Percentiles rank a stretch among this genome's conserved stretches.
Evolutionary conservation across 2,329 filamentous ascomycete genomes (phyloP).

Genomic region (Talaromyces amestolkiae): DNA sequence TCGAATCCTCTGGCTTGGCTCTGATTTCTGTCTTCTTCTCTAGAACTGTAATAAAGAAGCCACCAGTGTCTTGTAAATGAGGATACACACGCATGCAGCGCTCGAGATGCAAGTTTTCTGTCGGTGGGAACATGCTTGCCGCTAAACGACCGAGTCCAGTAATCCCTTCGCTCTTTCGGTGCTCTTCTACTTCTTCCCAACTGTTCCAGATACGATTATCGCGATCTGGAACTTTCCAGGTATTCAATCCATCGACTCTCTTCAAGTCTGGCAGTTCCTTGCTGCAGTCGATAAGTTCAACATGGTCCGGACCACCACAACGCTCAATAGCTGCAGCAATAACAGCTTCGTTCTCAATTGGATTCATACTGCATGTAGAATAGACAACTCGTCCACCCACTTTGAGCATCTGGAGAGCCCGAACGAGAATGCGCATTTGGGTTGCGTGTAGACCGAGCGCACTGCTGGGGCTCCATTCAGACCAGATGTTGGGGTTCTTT

Average conservation of each 20-base stretch:
- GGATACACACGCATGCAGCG: slow-evolving; percentile 92
- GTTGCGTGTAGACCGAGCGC: slow-evolving; percentile 83
- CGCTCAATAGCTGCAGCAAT: slow-evolving; percentile 83
- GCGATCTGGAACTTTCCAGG: slow-evolving; percentile 92
- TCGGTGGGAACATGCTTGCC: slow-evolving; percentile 78
- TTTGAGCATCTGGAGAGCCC: slow-evolving; percentile 93
- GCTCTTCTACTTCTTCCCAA: slow-evolving; percentile 77
- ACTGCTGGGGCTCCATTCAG: slow-evolving; percentile 86
- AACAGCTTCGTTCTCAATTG: slow-evolving; percentile 93
- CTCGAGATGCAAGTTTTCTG: slow-evolving; percentile 70
- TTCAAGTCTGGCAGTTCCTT: slow-evolving; percentile 73
- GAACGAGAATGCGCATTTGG: slow-evolving; percentile 84
- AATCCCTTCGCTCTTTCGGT: slow-evolving; percentile 59
- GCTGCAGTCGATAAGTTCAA: slow-evolving; percentile 81
- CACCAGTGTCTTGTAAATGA: slow-evolving; percentile 92
- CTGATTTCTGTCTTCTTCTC: slow-evolving; percentile 88
- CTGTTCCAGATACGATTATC: slow-evolving; percentile 72
- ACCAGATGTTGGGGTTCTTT: slow-evolving; percentile 76
- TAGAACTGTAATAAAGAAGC: slow-evolving; percentile 94
- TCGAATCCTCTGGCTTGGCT: slow-evolving; percentile 64
- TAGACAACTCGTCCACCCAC: slow-evolving; percentile 92
- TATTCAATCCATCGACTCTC: slow-evolving; percentile 70
- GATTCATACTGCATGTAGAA: slow-evolving; percentile 98
- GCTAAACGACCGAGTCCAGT: slow-evolving; percentile 67
- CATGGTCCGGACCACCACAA: slow-evolving; percentile 78